Conservation (phyloP, 139 green algal species). For the Coelastrella sp. region DNA sequence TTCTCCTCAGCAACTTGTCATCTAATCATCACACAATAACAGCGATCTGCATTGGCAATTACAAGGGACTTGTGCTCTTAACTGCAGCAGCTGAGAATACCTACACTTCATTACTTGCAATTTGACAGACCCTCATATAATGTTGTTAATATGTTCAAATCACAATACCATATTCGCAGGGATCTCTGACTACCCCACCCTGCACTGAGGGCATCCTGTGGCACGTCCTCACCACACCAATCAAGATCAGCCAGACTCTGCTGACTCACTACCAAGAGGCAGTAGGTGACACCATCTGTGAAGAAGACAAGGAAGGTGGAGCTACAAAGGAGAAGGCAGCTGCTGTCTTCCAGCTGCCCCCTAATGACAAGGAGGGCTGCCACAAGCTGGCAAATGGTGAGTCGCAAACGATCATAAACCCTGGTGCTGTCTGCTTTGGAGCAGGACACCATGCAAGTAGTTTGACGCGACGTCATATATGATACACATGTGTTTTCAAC, state of each 20-base stretch:
- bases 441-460: too few species aligned
- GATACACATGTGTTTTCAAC: too few species aligned
- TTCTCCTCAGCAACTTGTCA: too few species aligned
- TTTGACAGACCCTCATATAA: too few species aligned
- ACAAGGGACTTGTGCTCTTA: too few species aligned
- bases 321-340: not conserved
- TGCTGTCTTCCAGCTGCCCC: not conserved
- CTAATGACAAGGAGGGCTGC: not conserved
- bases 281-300: not conserved
- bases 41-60: too few species aligned
- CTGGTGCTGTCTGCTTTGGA: too few species aligned
- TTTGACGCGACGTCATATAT: too few species aligned
- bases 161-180: not conserved
- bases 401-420: not conserved
- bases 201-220: slow-evolving; percentile 75
- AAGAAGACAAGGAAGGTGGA: not conserved
- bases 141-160: too few species aligned
- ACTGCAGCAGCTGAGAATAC: too few species aligned
- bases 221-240: slow-evolving; percentile 58
- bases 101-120: too few species aligned
- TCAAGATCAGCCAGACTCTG: slow-evolving; percentile 29
- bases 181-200: not conserved
- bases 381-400: slow-evolving; percentile 12
- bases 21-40: too few species aligned
- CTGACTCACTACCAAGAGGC: slow-evolving; percentile 26